These are phyloP conservation scores for Tagetes patula DNA, from an alignment of 129 eudicot species.

Conservation along the genomic window DNA sequence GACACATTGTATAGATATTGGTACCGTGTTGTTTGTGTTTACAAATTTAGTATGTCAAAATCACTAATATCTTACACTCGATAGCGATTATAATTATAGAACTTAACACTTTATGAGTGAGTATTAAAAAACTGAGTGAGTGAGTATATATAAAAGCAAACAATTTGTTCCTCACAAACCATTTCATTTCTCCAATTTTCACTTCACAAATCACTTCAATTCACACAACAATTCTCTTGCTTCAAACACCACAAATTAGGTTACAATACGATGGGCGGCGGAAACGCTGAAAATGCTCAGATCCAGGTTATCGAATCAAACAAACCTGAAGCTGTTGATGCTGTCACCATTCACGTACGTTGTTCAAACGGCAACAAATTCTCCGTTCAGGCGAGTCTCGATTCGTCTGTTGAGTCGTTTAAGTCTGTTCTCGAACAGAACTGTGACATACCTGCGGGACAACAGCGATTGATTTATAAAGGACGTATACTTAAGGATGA, in stretches of 20 bases:
- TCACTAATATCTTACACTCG: no score
- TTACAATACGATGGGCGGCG: conserved; percentile 35
- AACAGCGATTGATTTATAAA: conserved; percentile 72
- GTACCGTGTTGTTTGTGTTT: no score
- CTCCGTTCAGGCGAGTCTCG: conserved; percentile 48
- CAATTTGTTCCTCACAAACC: neutral
- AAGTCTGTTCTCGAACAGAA: conserved; percentile 51
- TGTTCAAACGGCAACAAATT: conserved; percentile 66
- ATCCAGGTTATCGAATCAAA: conserved; percentile 26
- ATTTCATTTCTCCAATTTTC: conserved; percentile 23
- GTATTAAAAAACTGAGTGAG: no score
- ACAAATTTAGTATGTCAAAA: no score
- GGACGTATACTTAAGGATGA: conserved; percentile 80
- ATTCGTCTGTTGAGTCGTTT: conserved; percentile 53
- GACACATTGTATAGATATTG: no score
- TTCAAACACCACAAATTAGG: conserved; percentile 16
- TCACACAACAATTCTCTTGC: conserved; percentile 9
- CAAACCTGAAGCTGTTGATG: conserved; percentile 28
- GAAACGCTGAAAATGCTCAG: conserved; percentile 31
- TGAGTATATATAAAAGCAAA: no score
- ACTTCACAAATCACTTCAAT: conserved; percentile 22
- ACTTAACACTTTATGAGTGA: no score
- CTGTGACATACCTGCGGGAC: conserved; percentile 59
- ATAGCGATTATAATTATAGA: no score
- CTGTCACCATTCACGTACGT: conserved; percentile 56